A percentile compares a stretch with the other conserved stretches of the same genome.
These are phyloP conservation scores for Discostella pseudostelligera DNA, from an alignment of 108 stramenopile species.

Conservation along the genomic window DNA sequence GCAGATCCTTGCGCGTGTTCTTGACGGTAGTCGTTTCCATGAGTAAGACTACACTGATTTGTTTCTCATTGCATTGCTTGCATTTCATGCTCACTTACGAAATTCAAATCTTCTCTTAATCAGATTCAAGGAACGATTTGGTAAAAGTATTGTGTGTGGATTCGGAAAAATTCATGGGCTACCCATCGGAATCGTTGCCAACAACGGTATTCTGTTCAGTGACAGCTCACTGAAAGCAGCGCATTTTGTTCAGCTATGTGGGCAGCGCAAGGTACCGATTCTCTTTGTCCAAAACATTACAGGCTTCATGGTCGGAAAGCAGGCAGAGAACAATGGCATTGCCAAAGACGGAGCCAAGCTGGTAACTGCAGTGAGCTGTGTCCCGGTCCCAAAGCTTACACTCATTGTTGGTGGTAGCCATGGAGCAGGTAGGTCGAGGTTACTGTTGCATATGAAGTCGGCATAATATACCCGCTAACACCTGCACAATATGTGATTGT, in stretches of 20 bases:
- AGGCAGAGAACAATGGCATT: constrained; percentile 95
- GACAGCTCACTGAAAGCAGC: constrained; percentile 92
- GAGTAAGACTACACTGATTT: constrained; percentile 47
- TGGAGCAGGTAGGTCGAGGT: constrained; percentile 46
- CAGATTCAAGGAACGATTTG: constrained; percentile 93
- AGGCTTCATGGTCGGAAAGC: constrained; percentile 97
- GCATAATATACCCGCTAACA: no score
- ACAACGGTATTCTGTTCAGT: constrained; percentile 93
- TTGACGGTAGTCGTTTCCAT: constrained; percentile 96
- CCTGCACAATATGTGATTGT: neutral
- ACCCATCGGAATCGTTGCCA: constrained; percentile 94
- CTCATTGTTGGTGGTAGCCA: constrained; percentile 91
- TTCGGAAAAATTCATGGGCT: constrained; percentile 94
- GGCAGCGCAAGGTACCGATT: constrained; percentile 94
- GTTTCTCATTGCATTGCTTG: no score
- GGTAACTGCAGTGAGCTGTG: constrained; percentile 94
- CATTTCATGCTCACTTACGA: no score
- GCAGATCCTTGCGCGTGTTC: constrained; percentile 88
- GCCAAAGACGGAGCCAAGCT: constrained; percentile 97
- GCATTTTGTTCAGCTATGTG: constrained; percentile 97
- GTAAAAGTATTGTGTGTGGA: constrained; percentile 94
- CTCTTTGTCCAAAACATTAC: constrained; percentile 98
- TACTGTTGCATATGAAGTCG: neutral
- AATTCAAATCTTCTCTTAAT: neutral
- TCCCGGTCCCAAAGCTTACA: constrained; percentile 96